Evolutionary conservation across 2,329 filamentous ascomycete genomes (phyloP).

Genomic region (Cordyceps fumosorosea): DNA sequence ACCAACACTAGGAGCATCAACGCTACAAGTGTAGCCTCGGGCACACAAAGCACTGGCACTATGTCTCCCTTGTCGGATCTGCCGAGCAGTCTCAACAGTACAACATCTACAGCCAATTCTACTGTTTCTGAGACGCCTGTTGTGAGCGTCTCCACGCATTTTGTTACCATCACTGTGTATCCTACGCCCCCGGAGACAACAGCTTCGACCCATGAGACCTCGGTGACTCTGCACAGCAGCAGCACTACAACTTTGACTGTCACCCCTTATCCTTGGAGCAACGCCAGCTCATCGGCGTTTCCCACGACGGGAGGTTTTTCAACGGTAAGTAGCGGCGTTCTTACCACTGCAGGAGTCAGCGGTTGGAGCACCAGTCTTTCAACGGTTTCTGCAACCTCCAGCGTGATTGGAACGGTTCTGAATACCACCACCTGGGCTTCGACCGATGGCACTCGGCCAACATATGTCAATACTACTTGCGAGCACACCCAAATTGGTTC

Average conservation of each 20-base stretch:
- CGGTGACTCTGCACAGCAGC: neutral
- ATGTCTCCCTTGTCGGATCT: neutral
- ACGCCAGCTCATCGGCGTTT: neutral
- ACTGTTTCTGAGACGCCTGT: neutral
- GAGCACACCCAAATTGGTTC: neutral
- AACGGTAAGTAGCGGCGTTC: neutral
- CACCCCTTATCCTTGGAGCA: neutral
- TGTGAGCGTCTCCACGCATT: neutral
- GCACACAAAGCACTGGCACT: neutral
- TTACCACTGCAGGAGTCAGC: neutral
- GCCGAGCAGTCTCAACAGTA: neutral
- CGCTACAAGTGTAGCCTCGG: neutral
- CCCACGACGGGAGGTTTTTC: neutral
- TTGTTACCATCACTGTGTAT: conserved; percentile 9
- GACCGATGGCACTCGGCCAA: neutral
- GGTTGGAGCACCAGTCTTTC: neutral
- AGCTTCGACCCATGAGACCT: neutral
- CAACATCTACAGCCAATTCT: neutral
- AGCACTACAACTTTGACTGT: neutral
- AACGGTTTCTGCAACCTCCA: neutral
- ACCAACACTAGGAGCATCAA: neutral
- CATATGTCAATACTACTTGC: neutral
- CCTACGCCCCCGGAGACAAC: neutral
- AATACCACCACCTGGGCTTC: neutral
- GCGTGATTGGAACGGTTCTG: neutral